These are phyloP conservation scores for Chaetomium sp. DNA, from an alignment of 2,329 filamentous ascomycete species.

Conservation along the genomic window DNA sequence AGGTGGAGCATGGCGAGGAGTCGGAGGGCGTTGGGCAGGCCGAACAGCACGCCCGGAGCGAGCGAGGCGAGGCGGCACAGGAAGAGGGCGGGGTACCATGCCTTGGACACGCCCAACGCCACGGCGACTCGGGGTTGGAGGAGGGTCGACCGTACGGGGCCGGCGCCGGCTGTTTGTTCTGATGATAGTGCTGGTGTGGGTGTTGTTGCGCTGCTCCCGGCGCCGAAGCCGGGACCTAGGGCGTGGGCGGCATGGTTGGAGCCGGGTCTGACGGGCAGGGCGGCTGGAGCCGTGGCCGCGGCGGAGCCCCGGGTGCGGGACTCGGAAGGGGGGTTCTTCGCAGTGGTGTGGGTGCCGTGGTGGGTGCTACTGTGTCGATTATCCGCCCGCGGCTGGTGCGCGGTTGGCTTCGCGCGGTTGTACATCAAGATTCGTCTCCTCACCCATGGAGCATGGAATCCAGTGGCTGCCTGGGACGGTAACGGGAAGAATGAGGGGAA, in stretches of 20 bases:
- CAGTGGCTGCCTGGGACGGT: background rate
- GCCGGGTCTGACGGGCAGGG: constrained; percentile 8
- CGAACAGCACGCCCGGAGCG: constrained; percentile 71
- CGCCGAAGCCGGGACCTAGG: constrained; percentile 1
- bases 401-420: constrained; percentile 33
- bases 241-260: constrained; percentile 18
- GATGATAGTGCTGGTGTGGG: background rate
- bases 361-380: constrained; percentile 23
- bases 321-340: constrained; percentile 14
- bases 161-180: constrained; percentile 5
- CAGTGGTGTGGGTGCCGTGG: constrained; percentile 14
- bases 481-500: background rate
- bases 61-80: constrained; percentile 72
- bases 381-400: constrained; percentile 33
- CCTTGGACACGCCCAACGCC: constrained; percentile 70
- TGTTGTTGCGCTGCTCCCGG: constrained; percentile 7
- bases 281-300: constrained; percentile 18
- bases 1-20: constrained; percentile 66
- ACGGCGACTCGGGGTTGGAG: constrained; percentile 79
- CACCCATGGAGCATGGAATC: constrained; percentile 31
- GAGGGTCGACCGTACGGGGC: constrained; percentile 44
- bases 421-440: constrained; percentile 33
- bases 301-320: constrained; percentile 22
- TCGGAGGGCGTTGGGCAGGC: constrained; percentile 67
- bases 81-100: constrained; percentile 74